Evolutionary conservation across 805 yeast genomes (phyloP), one percentile per base, ranked within the genome.

Genomic region (Blastobotrys chiropterorum): DNA sequence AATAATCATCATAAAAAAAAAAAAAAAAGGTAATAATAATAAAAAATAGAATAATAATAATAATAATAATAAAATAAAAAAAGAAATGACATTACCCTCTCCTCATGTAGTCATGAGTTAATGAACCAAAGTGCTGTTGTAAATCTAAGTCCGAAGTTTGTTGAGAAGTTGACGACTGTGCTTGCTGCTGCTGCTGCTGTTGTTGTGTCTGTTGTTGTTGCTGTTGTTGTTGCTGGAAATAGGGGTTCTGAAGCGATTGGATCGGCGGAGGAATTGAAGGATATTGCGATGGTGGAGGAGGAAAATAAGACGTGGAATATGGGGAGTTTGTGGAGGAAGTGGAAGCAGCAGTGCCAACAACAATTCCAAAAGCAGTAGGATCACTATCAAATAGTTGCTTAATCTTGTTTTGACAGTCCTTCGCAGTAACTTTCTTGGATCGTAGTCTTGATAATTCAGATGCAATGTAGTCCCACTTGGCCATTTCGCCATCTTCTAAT

Each of bases 401-500:
- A 13, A 83, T 66, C 31, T 82, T 62, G 38, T 77, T 81, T 48
- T 83, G 76, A 54, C 86, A 76, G 56, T 81, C 83, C 31, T 65
- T 70, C 26, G 77, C 75, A 14, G 80, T 69, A 58, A 79, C 78
- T 46, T 66, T 60, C 57, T 78, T 79, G 16, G 81, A 80, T 5
- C 72, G 66, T 17, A 67, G 59, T 55, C 81, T 78, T 50, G 77
- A 74, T 52, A 85, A 71, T 60, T 85, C 90, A 39, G 74, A 68
- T 13, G 86, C 73, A n/a, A 86, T 72, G 59, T 72, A 82, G 46
- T 74, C 70, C 85, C 89, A 82, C 61, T 85, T 85, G 53, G 82
- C 88, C 42, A 77, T 56, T 60, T 85, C 92, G 1, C 85, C 89
- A 43, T 78, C 82, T 61, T 85, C 90, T 6, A 85, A 66, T n/a